These are phyloP conservation scores for Coemansia guatemalensis DNA, from an alignment of 192 early-diverging fungal genomes.

Conservation along the genomic window DNA sequence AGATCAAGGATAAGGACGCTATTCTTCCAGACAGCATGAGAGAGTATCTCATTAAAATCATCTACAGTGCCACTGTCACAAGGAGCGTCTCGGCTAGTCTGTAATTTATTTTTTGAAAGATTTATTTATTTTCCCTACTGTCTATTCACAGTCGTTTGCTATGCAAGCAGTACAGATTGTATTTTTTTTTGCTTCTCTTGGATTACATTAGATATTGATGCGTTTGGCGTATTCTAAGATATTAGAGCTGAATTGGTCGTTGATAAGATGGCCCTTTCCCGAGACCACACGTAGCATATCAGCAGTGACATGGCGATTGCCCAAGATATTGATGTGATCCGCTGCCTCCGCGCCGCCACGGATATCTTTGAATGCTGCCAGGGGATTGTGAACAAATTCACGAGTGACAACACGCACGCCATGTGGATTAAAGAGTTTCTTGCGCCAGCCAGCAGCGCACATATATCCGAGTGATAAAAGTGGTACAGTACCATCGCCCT, in stretches of 20 bases:
- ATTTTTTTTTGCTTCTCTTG: neutral
- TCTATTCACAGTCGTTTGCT: too few relatives aligned
- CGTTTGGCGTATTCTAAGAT: constrained; percentile 47
- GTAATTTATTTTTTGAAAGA: constrained; percentile 3
- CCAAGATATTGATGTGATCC: constrained; percentile 88
- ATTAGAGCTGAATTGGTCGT: constrained; percentile 48
- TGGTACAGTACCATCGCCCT: constrained; percentile 88
- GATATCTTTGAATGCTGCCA: constrained; percentile 61
- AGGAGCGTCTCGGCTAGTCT: constrained; percentile 22
- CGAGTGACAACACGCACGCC: constrained; percentile 66
- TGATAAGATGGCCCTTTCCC: constrained; percentile 38
- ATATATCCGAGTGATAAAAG: constrained; percentile 85
- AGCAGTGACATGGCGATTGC: constrained; percentile 69
- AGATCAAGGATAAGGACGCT: constrained; percentile 49
- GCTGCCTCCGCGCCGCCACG: constrained; percentile 74
- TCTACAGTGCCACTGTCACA: constrained; percentile 25
- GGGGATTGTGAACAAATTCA: constrained; percentile 65
- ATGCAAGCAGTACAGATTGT: neutral
- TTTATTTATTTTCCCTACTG: neutral
- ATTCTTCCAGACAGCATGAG: constrained; percentile 39
- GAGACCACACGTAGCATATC: constrained; percentile 60
- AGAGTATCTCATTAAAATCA: constrained; percentile 31
- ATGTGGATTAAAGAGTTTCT: constrained; percentile 78
- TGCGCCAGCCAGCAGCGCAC: constrained; percentile 82
- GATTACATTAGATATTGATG: constrained; percentile 24